Percentiles rank a stretch among this genome's conserved stretches.
phyloP scores from a whole-genome alignment of 2,329 filamentous ascomycete species.

The Metarhizium rileyi region DNA sequence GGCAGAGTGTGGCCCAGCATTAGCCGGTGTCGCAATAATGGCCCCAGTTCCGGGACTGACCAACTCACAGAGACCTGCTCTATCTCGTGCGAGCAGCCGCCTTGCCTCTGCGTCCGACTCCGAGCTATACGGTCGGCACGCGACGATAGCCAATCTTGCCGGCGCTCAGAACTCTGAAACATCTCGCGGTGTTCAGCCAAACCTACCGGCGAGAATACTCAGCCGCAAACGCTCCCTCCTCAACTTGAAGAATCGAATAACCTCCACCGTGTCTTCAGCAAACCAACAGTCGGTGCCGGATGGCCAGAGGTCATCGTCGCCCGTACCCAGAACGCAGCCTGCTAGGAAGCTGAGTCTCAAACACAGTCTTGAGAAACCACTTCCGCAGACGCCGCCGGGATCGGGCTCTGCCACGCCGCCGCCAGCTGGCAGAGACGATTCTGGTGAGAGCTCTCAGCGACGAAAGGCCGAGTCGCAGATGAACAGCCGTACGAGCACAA shows the following conservation, averaged over 20 bases:
- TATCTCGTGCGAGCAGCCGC: slow-evolving; percentile 15
- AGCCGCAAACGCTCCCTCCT: slow-evolving; percentile 34
- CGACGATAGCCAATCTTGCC: slow-evolving; percentile 19
- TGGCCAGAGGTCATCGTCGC: slow-evolving; percentile 11
- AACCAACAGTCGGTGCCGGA: slow-evolving; percentile 6
- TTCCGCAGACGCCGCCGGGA: slow-evolving; percentile 39
- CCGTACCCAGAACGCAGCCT: slow-evolving; percentile 30
- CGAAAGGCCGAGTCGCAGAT: slow-evolving; percentile 16
- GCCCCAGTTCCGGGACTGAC: slow-evolving; percentile 22
- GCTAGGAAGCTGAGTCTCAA: slow-evolving; percentile 44
- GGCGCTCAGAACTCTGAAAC: slow-evolving; percentile 40
- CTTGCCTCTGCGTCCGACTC: slow-evolving; percentile 34
- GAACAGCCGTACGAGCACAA: slow-evolving; percentile 35
- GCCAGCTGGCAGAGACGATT: slow-evolving; percentile 21
- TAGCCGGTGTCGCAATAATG: slow-evolving; percentile 12
- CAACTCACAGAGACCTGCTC: slow-evolving; percentile 17
- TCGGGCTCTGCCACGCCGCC: slow-evolving; percentile 17
- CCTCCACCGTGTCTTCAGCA: slow-evolving; percentile 1
- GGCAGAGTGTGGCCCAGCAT: not conserved
- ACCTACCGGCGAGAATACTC: slow-evolving; percentile 30
- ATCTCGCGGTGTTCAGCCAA: slow-evolving; percentile 41
- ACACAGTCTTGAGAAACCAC: slow-evolving; percentile 47
- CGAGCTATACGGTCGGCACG: slow-evolving; percentile 29
- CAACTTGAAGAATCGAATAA: slow-evolving; percentile 22
- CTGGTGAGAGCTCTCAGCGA: slow-evolving; percentile 2